phyloP scores from a whole-genome alignment of 2,329 filamentous ascomycete species.

The Venturia nashicola region DNA sequence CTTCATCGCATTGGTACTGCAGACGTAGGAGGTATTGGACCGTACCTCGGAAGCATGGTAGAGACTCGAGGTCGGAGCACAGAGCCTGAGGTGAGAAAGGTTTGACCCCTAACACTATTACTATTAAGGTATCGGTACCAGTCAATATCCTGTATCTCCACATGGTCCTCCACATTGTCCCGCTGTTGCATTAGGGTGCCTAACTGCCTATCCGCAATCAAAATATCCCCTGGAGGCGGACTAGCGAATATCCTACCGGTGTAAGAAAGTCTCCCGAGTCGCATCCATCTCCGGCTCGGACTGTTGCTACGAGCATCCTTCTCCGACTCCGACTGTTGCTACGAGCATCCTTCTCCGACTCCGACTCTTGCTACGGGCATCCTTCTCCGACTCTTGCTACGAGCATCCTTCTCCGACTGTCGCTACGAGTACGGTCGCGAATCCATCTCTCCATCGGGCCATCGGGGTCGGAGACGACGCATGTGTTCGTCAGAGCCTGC shows the following conservation, averaged over 20 bases:
- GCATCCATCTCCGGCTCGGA: rapidly evolving
- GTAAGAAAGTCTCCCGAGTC: neutral
- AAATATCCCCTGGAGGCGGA: neutral
- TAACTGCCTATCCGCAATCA: neutral
- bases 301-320: neutral
- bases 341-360: neutral
- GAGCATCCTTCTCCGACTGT: too few relatives aligned
- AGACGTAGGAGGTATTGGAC: too few relatives aligned
- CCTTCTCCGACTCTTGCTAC: neutral
- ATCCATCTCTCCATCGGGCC: neutral
- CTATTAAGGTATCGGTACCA: too few relatives aligned
- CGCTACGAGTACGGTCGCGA: neutral
- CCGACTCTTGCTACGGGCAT: too few relatives aligned
- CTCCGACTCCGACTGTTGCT: neutral
- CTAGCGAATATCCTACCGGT: too few relatives aligned
- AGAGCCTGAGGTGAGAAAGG: too few relatives aligned
- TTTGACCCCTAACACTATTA: neutral
- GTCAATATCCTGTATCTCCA: too few relatives aligned
- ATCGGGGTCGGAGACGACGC: neutral
- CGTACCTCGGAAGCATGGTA: neutral
- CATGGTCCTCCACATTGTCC: too few relatives aligned
- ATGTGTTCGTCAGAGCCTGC: neutral
- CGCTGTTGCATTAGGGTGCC: too few relatives aligned
- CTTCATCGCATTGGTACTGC: neutral
- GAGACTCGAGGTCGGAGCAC: too few relatives aligned